Percentiles rank a stretch among this genome's conserved stretches.
Evolutionary conservation across 75 land plant species (phyloP).

Genomic region (Larix kaempferi): DNA sequence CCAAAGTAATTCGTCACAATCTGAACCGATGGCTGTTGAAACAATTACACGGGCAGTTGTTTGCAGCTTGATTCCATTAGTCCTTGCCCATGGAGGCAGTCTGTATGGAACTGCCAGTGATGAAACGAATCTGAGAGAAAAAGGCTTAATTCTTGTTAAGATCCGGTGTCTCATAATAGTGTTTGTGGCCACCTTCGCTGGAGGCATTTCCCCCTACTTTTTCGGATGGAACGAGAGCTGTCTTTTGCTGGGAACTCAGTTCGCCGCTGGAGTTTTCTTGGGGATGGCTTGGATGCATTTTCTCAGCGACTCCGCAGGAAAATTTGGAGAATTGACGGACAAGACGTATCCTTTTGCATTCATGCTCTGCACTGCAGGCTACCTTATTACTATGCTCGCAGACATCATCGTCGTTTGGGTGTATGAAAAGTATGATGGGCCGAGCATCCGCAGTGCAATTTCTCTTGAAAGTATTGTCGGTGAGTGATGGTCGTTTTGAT

Average conservation of each 20-base stretch:
- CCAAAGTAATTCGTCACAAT: no score
- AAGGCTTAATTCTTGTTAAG: conserved; percentile 53
- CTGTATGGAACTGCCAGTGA: conserved; percentile 7
- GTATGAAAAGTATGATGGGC: conserved; percentile 6
- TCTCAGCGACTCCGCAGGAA: conserved; percentile 56
- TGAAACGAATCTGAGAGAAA: conserved; percentile 35
- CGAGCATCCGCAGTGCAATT: background rate
- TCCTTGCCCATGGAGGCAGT: conserved; percentile 14
- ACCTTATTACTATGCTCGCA: conserved; percentile 68
- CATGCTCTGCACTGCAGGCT: conserved; percentile 72
- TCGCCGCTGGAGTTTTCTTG: conserved; percentile 45
- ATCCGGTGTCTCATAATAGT: conserved; percentile 62
- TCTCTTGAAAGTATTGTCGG: no score
- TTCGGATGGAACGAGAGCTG: conserved; percentile 67
- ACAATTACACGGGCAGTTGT: background rate
- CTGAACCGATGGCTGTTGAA: background rate
- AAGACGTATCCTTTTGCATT: conserved; percentile 73
- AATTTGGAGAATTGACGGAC: conserved; percentile 46
- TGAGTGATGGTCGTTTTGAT: no score
- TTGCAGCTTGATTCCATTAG: background rate
- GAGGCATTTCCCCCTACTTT: conserved; percentile 85
- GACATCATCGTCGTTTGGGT: conserved; percentile 45
- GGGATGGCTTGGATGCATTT: conserved; percentile 50
- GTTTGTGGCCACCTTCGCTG: background rate
- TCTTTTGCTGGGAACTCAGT: conserved; percentile 80